These are phyloP conservation scores for Achlya hypogyna DNA, from an alignment of 352 stramenopile species.

Conservation along the genomic window DNA sequence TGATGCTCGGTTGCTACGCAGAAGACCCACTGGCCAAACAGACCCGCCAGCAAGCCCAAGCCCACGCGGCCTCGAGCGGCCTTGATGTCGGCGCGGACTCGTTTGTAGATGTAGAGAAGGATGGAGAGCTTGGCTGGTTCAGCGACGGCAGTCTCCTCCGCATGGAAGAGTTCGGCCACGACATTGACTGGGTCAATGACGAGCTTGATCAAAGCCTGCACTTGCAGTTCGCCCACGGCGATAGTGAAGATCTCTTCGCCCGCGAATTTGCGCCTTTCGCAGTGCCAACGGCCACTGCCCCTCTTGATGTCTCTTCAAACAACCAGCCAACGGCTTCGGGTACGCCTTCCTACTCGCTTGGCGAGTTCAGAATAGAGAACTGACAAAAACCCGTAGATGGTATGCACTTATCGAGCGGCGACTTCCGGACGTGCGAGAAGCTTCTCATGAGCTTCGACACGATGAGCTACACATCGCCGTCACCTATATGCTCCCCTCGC, in stretches of 20 bases:
- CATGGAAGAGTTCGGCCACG: conserved; percentile 62
- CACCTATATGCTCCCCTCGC: conserved; percentile 51
- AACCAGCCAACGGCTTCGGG: conserved; percentile 17
- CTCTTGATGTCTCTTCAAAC: conserved; percentile 3
- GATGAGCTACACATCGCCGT: conserved; percentile 76
- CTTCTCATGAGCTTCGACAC: conserved; percentile 85
- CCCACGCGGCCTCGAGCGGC: background rate
- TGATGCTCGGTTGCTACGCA: conserved; percentile 21
- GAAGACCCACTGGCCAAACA: conserved; percentile 20
- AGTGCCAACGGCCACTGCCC: conserved; percentile 11
- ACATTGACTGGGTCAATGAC: conserved; percentile 80
- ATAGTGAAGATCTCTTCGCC: conserved; percentile 33
- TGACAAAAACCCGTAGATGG: conserved; percentile 24
- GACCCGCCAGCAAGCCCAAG: conserved; percentile 11
- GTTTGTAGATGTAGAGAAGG: conserved; percentile 5
- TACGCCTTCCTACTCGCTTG: background rate
- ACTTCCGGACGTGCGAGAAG: conserved; percentile 47
- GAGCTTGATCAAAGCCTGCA: conserved; percentile 50
- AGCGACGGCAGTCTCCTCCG: conserved; percentile 69
- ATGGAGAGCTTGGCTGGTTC: conserved; percentile 38
- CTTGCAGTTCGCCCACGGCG: conserved; percentile 37
- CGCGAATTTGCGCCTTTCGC: conserved; percentile 54
- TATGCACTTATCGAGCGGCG: conserved; percentile 29
- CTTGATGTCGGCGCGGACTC: conserved; percentile 10
- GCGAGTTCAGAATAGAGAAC: background rate